phyloP scores from a whole-genome alignment of 2,329 filamentous ascomycete genomes.

The Arthrobotrys iridis region DNA sequence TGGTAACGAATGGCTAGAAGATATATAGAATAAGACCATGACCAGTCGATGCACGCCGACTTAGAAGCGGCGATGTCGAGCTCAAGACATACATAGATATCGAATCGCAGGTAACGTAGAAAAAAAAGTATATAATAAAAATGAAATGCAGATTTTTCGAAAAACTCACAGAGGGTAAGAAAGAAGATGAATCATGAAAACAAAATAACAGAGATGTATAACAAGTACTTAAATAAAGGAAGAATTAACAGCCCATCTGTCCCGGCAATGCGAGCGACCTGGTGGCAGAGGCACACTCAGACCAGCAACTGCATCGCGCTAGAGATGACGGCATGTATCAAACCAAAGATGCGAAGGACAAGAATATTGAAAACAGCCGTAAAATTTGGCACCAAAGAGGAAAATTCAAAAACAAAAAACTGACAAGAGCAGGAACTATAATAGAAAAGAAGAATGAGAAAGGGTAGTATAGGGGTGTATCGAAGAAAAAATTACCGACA shows the following conservation, averaged over 20 bases:
- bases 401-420: background rate
- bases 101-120: background rate
- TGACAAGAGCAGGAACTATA: background rate
- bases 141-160: background rate
- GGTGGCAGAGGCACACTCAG: constrained; percentile 34
- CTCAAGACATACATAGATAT: constrained; percentile 13
- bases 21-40: background rate
- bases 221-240: background rate
- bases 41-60: constrained; percentile 11
- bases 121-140: background rate
- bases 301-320: constrained; percentile 37
- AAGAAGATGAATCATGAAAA: background rate
- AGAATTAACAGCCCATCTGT: background rate
- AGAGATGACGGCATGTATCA: background rate
- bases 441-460: constrained; percentile 7
- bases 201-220: background rate
- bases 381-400: background rate
- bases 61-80: background rate
- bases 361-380: background rate
- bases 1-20: constrained; percentile 28
- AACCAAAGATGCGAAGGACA: background rate
- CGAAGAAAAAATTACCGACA: constrained; percentile 31
- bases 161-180: background rate
- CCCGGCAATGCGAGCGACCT: constrained; percentile 34
- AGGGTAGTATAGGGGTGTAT: constrained; percentile 6